Evolutionary conservation across 2,329 filamentous ascomycete species (phyloP), one percentile per base, ranked within the genome.

Genomic region (Aspergillus hortae): DNA sequence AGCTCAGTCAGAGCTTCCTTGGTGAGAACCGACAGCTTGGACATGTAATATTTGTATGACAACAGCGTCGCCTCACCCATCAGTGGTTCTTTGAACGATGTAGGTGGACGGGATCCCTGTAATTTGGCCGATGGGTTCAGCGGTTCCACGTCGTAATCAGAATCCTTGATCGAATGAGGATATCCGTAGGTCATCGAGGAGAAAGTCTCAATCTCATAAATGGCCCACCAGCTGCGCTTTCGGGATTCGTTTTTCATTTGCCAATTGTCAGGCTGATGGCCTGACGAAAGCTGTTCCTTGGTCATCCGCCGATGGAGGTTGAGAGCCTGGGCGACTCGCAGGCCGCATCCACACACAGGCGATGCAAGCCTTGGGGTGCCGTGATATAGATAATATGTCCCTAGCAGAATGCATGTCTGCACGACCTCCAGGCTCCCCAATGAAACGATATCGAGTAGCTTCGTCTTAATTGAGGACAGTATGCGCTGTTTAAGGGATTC

Each of bases 171-270:
- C 5, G 61, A 60, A 15, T 59, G 59, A 3, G 71, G 71, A 40
- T 70, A 73, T 1, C 72, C 71, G 35, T 74, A 74, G 0, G 70
- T 60, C 63, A 74, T 73, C 0, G 71, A 73, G 48, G 69, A 73
- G 19, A 73, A 71, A 0, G 68, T 72, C 35, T 74, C 72, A 1
- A 73, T 67, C 45, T 74, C 72, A 35, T 74, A 70, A 0, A 74
- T 65, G 1, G 72, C 70, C 69, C 71, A 74, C 72, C 71, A 74
- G 9, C 68, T 70, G 0, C 70, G 64, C 15, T 74, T 73, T 11
- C 64, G 48, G 0, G 62, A 60, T 42, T 70, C 67, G 11, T 56
- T 55, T 1, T 54, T 32, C 32, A n/a, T 51, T 19, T 43, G 40
- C 11, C 47, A 10, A 44, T 32, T 2, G 25, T 4, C 25, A 6